phyloP scores from a whole-genome alignment of 2,329 filamentous ascomycete species.

The Cercospora sp. region DNA sequence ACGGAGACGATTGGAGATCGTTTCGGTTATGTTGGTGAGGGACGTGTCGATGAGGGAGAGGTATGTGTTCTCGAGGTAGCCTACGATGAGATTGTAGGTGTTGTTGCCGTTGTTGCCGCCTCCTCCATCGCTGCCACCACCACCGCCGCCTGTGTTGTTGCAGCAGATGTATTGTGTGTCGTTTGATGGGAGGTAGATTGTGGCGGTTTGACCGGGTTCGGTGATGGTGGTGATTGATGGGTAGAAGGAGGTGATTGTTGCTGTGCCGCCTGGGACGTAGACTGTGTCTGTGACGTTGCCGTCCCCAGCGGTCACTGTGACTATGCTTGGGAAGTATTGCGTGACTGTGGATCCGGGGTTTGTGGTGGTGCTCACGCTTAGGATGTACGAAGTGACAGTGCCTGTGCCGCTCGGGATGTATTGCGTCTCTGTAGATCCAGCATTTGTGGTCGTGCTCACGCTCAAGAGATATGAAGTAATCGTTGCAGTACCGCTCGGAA shows the following conservation, averaged over 20 bases:
- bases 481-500: neutral
- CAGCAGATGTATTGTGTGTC: neutral
- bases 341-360: neutral
- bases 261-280: neutral
- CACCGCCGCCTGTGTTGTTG: neutral
- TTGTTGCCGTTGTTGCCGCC: neutral
- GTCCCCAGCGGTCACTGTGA: neutral
- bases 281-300: neutral
- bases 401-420: neutral
- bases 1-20: neutral
- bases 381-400: neutral
- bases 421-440: neutral
- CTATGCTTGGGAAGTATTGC: neutral
- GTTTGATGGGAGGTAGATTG: neutral
- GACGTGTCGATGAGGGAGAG: neutral
- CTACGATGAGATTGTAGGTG: neutral
- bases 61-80: neutral
- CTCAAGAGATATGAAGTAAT: neutral
- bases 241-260: neutral
- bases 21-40: neutral
- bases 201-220: neutral
- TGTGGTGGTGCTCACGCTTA: neutral
- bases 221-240: neutral
- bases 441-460: neutral
- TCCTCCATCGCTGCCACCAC: neutral